Percentiles rank a stretch among this genome's conserved stretches.
Conservation (phyloP, 768 basidiomycete genomes). For the Lactarius indigo region DNA sequence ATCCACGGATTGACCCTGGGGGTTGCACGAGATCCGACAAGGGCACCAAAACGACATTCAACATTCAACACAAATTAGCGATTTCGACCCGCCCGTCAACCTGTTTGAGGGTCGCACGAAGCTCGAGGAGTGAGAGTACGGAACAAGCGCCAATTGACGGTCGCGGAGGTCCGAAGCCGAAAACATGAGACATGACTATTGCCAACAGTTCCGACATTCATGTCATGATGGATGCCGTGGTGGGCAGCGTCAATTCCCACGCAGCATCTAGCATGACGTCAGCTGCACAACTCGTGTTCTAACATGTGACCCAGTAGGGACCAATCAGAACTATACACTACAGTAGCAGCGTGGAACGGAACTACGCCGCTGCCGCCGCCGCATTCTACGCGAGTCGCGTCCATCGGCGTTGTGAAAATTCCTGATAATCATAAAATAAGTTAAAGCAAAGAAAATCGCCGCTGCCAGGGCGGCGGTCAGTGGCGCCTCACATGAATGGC, state of each 20-base stretch:
- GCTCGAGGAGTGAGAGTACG: not conserved
- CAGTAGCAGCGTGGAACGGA: not conserved
- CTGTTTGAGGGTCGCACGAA: not conserved
- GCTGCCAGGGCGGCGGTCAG: not conserved
- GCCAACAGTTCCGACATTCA: not conserved
- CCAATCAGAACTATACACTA: no score
- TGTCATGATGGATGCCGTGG: not conserved
- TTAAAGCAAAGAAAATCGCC: not conserved
- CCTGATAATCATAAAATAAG: conserved; percentile 7
- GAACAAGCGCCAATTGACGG: not conserved
- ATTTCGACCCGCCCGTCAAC: not conserved
- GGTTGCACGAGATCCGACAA: not conserved
- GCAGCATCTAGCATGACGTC: not conserved
- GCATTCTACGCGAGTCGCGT: not conserved
- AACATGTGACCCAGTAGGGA: conserved; percentile 14
- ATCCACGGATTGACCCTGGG: not conserved
- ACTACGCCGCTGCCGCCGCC: not conserved
- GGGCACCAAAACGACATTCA: not conserved
- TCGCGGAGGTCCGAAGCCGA: not conserved
- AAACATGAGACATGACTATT: not conserved
- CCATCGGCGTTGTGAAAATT: not conserved
- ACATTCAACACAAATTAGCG: not conserved
- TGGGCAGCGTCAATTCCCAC: not conserved
- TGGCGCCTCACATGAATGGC: not conserved
- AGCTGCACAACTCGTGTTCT: conserved; percentile 3